These are phyloP conservation scores for Tylopilus vinaceipallidus DNA, from an alignment of 768 basidiomycete genomes.

Conservation along the genomic window DNA sequence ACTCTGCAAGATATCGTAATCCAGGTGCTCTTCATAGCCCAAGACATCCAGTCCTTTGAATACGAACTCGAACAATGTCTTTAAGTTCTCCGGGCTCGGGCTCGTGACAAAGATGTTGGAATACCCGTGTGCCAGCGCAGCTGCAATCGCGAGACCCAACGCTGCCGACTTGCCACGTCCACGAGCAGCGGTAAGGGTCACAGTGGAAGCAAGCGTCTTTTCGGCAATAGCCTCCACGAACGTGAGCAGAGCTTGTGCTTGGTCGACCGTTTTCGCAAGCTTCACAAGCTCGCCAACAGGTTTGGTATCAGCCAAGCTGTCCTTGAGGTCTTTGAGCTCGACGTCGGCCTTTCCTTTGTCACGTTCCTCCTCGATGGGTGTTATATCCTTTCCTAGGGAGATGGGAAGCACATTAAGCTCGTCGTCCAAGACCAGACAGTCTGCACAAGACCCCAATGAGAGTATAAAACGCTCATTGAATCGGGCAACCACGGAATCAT, in stretches of 20 bases:
- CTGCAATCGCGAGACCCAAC: conserved; percentile 90
- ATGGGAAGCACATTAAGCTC: conserved; percentile 97
- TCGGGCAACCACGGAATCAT: conserved; percentile 84
- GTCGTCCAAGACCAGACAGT: conserved; percentile 94
- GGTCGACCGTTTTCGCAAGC: conserved; percentile 89
- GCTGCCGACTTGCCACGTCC: conserved; percentile 97
- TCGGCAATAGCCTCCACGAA: conserved; percentile 93
- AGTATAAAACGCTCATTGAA: conserved; percentile 99
- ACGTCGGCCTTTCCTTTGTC: conserved; percentile 52
- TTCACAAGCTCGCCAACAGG: conserved; percentile 88
- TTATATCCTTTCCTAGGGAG: conserved; percentile 92
- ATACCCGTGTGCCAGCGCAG: conserved; percentile 90
- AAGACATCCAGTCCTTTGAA: conserved; percentile 95
- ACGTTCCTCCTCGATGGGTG: conserved; percentile 51
- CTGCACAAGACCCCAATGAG: conserved; percentile 88
- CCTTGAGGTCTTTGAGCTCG: conserved; percentile 77
- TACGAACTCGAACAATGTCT: conserved; percentile 96
- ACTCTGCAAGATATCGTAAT: conserved; percentile 94
- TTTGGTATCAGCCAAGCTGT: conserved; percentile 75
- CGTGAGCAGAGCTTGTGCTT: conserved; percentile 90
- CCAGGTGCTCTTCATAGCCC: conserved; percentile 96
- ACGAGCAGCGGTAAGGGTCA: conserved; percentile 90
- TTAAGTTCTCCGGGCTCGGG: conserved; percentile 96
- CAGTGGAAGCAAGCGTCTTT: conserved; percentile 91
- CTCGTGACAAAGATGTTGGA: conserved; percentile 98